These are phyloP conservation scores for Lachnellula arida DNA, from an alignment of 2,329 filamentous ascomycete genomes.

Conservation along the genomic window DNA sequence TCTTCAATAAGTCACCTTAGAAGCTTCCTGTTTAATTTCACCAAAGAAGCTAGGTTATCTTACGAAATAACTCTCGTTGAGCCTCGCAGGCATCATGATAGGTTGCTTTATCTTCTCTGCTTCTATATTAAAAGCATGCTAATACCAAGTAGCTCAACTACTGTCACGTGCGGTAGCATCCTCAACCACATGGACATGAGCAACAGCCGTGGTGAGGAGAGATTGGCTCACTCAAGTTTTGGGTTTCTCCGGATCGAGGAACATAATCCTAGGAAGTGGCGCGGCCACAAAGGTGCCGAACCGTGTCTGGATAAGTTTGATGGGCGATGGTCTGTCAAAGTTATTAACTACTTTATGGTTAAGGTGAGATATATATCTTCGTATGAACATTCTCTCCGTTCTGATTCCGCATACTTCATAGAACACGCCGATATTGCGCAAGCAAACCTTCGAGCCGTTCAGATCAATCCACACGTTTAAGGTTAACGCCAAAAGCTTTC, in stretches of 20 bases:
- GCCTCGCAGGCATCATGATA: too few species aligned
- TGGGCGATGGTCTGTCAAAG: conserved; percentile 2
- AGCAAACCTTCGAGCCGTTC: not conserved
- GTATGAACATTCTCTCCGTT: not conserved
- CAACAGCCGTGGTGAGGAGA: too few species aligned
- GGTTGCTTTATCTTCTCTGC: too few species aligned
- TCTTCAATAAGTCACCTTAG: too few species aligned
- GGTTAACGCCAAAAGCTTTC: not conserved
- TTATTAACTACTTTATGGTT: conserved; percentile 7
- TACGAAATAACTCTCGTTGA: too few species aligned
- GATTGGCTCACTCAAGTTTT: conserved; percentile 1
- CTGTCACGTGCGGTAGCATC: not conserved
- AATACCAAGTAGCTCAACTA: not conserved
- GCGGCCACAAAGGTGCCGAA: not conserved
- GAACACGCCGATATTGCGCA: not conserved
- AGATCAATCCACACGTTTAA: not conserved
- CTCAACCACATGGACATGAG: too few species aligned
- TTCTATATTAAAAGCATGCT: too few species aligned
- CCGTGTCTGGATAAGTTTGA: not conserved
- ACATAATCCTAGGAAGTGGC: not conserved
- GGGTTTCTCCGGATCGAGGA: conserved; percentile 3
- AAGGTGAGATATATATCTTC: conserved; percentile 1
- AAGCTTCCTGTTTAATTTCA: too few species aligned
- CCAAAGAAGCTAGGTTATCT: too few species aligned
- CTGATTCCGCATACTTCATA: not conserved